Conservation (phyloP, 352 stramenopile genomes). For the Phytophthora europaea region DNA sequence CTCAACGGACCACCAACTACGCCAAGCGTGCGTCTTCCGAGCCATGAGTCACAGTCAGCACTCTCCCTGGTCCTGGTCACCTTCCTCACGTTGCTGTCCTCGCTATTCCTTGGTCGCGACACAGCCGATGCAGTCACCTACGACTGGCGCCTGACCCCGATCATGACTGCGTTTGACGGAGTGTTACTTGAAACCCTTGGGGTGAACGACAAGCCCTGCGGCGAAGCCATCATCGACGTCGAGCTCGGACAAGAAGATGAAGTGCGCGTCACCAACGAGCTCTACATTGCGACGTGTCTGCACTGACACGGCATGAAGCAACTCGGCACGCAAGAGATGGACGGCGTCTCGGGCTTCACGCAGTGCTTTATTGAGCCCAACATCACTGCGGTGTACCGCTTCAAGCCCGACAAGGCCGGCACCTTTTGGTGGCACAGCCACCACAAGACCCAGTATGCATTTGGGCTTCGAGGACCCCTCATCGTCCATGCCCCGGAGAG, state of each 20-base stretch:
- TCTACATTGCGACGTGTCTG: constrained; percentile 26
- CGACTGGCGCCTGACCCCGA: constrained; percentile 32
- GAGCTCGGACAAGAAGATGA: constrained; percentile 37
- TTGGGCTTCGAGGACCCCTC: constrained; percentile 41
- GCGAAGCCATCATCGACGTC: constrained; percentile 36
- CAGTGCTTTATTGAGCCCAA: constrained; percentile 42
- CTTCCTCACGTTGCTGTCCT: constrained; percentile 9
- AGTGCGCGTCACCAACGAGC: constrained; percentile 37
- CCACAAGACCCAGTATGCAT: constrained; percentile 41
- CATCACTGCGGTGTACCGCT: constrained; percentile 36
- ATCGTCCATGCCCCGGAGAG: constrained; percentile 35
- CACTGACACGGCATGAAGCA: constrained; percentile 37
- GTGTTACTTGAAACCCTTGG: constrained; percentile 25
- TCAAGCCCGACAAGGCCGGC: constrained; percentile 40
- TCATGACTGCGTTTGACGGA: constrained; percentile 33
- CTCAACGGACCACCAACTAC: constrained; percentile 11
- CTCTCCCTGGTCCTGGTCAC: neutral
- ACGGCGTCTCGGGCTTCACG: constrained; percentile 41
- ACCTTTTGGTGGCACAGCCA: constrained; percentile 53
- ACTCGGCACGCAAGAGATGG: constrained; percentile 38
- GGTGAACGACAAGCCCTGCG: constrained; percentile 29
- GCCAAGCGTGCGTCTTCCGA: constrained; percentile 2
- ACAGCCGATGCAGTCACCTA: constrained; percentile 29
- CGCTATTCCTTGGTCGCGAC: neutral
- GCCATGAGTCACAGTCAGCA: constrained; percentile 11